phyloP scores from a whole-genome alignment of 768 basidiomycete genomes.

The Podaxis sp. region DNA sequence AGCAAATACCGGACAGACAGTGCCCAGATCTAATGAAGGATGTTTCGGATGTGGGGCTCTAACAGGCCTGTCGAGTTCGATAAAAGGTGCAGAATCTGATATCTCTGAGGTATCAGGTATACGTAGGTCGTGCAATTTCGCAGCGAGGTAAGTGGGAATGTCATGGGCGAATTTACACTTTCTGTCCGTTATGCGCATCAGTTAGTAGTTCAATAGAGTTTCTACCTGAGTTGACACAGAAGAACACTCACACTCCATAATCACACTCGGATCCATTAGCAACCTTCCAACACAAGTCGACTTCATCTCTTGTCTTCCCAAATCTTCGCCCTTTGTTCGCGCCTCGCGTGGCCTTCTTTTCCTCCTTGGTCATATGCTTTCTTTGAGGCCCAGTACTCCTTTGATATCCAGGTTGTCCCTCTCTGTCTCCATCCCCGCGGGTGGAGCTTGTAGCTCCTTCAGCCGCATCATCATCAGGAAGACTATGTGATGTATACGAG shows the following conservation, averaged over 20 bases:
- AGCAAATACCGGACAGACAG: constrained; percentile 65
- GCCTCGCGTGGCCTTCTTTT: constrained; percentile 74
- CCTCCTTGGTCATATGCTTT: constrained; percentile 53
- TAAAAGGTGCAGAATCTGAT: constrained; percentile 49
- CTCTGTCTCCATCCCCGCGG: constrained; percentile 23
- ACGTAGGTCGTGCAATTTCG: constrained; percentile 72
- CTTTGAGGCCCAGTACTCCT: constrained; percentile 25
- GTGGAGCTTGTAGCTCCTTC: constrained; percentile 52
- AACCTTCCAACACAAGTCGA: constrained; percentile 81
- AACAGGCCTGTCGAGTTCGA: constrained; percentile 30
- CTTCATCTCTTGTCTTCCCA: constrained; percentile 72
- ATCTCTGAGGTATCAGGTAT: constrained; percentile 50
- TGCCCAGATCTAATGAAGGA: constrained; percentile 45
- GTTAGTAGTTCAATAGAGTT: background rate
- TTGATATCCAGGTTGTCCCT: constrained; percentile 22
- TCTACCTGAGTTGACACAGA: background rate
- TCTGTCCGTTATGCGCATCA: constrained; percentile 4
- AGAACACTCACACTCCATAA: constrained; percentile 59
- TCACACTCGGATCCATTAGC: constrained; percentile 73
- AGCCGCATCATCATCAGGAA: constrained; percentile 49
- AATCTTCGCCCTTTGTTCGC: constrained; percentile 85
- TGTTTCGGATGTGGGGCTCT: constrained; percentile 29
- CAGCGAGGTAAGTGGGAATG: constrained; percentile 68
- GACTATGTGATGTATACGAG: constrained; percentile 22
- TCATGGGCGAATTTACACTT: constrained; percentile 86